A percentile compares a stretch with the other conserved stretches of the same genome.
phyloP scores from a whole-genome alignment of 345 rosid species.

The Odontarrhena argentea region DNA sequence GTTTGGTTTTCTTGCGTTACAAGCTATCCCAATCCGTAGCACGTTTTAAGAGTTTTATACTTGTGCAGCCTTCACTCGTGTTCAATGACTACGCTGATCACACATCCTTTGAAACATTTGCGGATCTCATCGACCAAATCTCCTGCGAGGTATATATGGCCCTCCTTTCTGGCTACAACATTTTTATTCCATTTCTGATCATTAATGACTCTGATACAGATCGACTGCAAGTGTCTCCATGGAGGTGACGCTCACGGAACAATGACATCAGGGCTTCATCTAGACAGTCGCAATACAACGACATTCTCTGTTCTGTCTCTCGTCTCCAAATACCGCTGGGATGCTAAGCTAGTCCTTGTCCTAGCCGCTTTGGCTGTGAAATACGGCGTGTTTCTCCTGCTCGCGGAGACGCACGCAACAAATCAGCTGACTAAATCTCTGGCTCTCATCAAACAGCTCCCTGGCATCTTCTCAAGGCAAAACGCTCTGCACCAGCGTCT shows the following conservation, averaged over 20 bases:
- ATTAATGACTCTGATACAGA: slow-evolving; percentile 43
- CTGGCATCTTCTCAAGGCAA: slow-evolving; percentile 55
- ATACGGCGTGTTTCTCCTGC: slow-evolving; percentile 82
- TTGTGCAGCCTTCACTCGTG: slow-evolving; percentile 37
- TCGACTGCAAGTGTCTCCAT: slow-evolving; percentile 60
- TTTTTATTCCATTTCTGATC: neutral
- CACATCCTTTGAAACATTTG: slow-evolving; percentile 50
- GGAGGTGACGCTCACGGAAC: slow-evolving; percentile 60
- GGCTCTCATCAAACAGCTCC: slow-evolving; percentile 76
- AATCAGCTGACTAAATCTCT: slow-evolving; percentile 81
- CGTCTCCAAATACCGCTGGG: slow-evolving; percentile 69
- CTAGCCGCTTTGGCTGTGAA: slow-evolving; percentile 80
- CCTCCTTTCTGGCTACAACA: slow-evolving; percentile 6
- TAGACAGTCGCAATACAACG: slow-evolving; percentile 44
- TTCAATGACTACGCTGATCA: slow-evolving; percentile 51
- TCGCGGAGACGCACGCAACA: slow-evolving; percentile 62
- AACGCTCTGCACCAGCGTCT: slow-evolving; percentile 55
- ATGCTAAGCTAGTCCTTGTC: slow-evolving; percentile 71
- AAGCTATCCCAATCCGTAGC: slow-evolving; percentile 13
- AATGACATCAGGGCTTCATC: slow-evolving; percentile 37
- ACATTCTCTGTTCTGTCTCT: slow-evolving; percentile 56
- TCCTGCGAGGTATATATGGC: slow-evolving; percentile 56
- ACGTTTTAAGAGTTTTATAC: slow-evolving; percentile 10
- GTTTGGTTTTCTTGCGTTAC: slow-evolving; percentile 33
- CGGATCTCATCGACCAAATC: slow-evolving; percentile 64